Evolutionary conservation across 257 asterid species (phyloP), one percentile per base, ranked within the genome.

Genomic region (Przewalskia tangutica): DNA sequence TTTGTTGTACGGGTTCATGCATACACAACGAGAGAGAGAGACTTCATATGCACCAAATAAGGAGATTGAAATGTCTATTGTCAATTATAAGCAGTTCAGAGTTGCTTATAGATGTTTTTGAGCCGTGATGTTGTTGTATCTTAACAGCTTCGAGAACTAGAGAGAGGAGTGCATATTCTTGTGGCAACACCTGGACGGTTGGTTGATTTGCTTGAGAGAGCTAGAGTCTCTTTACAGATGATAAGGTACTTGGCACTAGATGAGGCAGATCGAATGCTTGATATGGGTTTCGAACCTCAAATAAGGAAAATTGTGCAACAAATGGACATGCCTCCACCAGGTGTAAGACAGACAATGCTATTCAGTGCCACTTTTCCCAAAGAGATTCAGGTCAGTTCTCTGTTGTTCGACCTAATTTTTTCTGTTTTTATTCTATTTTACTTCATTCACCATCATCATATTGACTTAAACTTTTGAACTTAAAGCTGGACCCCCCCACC

Each of bases 281-380:
- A 95, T 88, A 95, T 95, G 98, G 98, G 98, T 64, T 95, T 95
- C 76, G 98, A 95, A 82, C 98, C 98, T 87, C 98, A 95, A 87
- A 93, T 95, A 84, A 91, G 98, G 92, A 95, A 90, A 87, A 95
- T 95, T 84, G 99, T 95, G 83, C 91, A 93, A 84, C 97, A 93
- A 87, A 93, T 94, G 95, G 99, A 93, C 93, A 93, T 95, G 98
- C 99, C 99, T 76, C 95, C 97, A 10, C 92, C 97, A 64, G 98
- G 98, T 82, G 86, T 77, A 63, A 85, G 98, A 55, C 98, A 95
- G 79, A 95, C 98, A 38, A 90, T 95, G 98, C 90, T 95, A 84
- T 95, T 95, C 86, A 95, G 98, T 44, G 98, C 98, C 73, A 95
- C 98, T 27, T 95, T 95, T 81, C 98, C 98, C 10, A 95, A 89